These are phyloP conservation scores for Euphorbia schlechtendalii DNA, from an alignment of 441 rosid species.

Conservation along the genomic window DNA sequence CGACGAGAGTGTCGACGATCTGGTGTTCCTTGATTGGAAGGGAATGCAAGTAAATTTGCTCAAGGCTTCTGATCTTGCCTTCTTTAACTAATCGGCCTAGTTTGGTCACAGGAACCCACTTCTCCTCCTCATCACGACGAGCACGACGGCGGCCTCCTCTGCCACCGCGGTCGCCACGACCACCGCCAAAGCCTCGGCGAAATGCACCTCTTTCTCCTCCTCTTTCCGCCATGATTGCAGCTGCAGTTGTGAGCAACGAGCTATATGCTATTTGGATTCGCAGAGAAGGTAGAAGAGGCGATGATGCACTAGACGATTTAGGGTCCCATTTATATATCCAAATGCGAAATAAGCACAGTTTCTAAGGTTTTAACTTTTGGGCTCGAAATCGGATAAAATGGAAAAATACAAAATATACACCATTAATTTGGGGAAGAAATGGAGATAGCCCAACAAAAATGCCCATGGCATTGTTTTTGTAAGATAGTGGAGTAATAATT, in stretches of 20 bases:
- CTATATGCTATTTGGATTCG: not conserved
- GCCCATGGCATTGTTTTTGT: no score
- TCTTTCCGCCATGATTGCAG: slow-evolving; percentile 47
- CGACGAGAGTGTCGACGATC: slow-evolving; percentile 68
- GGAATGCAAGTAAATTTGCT: slow-evolving; percentile 83
- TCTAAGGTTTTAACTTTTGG: no score
- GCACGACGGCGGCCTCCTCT: slow-evolving; percentile 46
- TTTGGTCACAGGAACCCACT: slow-evolving; percentile 85
- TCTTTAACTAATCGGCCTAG: slow-evolving; percentile 69
- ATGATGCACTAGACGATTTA: not conserved
- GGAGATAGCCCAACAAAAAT: no score
- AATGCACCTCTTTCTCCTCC: slow-evolving; percentile 56
- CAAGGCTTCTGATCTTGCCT: slow-evolving; percentile 42
- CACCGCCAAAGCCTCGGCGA: slow-evolving; percentile 45
- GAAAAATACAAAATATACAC: no score
- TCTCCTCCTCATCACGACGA: slow-evolving; percentile 58
- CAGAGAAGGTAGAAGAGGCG: no score
- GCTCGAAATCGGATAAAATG: no score
- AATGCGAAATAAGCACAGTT: no score
- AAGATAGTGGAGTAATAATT: no score
- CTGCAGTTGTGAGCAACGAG: not conserved
- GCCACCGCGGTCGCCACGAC: slow-evolving; percentile 32
- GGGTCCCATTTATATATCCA: not conserved
- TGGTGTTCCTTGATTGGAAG: slow-evolving; percentile 86
- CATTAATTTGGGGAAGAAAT: no score